These are phyloP conservation scores for Schizophyllum amplum DNA, from an alignment of 1,284 basidiomycete genomes.

Conservation along the genomic window DNA sequence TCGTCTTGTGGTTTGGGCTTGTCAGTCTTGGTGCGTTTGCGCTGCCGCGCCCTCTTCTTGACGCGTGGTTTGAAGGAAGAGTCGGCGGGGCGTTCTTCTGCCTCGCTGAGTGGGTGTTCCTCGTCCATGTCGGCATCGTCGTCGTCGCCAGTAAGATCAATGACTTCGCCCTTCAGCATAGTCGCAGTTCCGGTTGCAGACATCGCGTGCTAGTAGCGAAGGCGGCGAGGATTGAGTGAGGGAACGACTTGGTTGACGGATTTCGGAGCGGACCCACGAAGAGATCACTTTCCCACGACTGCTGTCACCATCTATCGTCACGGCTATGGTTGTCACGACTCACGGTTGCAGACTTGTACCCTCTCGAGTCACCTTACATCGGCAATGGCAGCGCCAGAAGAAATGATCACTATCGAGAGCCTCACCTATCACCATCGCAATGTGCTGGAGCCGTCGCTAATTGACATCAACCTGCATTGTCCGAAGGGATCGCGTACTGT, in stretches of 20 bases:
- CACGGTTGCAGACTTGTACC: too few relatives aligned
- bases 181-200: too few relatives aligned
- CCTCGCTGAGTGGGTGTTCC: not conserved
- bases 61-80: not conserved
- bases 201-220: too few relatives aligned
- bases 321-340: not conserved
- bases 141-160: conserved; percentile 23
- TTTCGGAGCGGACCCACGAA: too few relatives aligned
- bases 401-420: conserved; percentile 15
- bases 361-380: not conserved
- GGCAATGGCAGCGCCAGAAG: not conserved
- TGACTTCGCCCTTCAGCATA: too few relatives aligned
- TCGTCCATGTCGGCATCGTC: conserved; percentile 27
- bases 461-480: conserved; percentile 59
- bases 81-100: not conserved
- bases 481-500: conserved; percentile 74
- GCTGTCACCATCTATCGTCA: not conserved
- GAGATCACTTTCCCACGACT: not conserved
- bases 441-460: conserved; percentile 41
- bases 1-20: not conserved
- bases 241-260: too few relatives aligned
- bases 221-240: too few relatives aligned
- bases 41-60: not conserved
- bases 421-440: conserved; percentile 59
- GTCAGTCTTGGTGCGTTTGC: not conserved